These are phyloP conservation scores for Scheffersomyces titani DNA, from an alignment of 1,139 yeast genomes.

Conservation along the genomic window DNA sequence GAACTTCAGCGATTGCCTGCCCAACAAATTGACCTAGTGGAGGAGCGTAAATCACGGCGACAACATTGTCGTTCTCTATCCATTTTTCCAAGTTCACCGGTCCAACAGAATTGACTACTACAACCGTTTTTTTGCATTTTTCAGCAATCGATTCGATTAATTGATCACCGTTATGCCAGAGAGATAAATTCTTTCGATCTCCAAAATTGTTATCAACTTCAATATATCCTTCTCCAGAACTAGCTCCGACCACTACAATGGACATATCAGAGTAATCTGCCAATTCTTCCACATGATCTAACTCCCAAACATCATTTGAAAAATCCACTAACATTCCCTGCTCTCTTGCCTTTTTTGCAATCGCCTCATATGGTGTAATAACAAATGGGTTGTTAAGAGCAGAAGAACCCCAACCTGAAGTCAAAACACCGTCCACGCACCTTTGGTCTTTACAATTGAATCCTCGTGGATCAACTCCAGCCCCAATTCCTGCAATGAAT, in stretches of 20 bases:
- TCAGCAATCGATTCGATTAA: constrained; percentile 50
- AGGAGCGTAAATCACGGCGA: constrained; percentile 55
- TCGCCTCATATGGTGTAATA: constrained; percentile 56
- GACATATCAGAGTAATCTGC: constrained; percentile 55
- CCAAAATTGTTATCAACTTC: constrained; percentile 61
- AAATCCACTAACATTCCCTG: constrained; percentile 47
- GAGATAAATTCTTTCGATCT: constrained; percentile 55
- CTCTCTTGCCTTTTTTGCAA: constrained; percentile 43
- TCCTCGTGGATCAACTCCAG: constrained; percentile 50
- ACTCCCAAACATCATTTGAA: constrained; percentile 44
- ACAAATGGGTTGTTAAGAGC: constrained; percentile 55
- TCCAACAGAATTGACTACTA: constrained; percentile 59
- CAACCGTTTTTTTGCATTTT: constrained; percentile 54
- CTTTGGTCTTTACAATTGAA: constrained; percentile 52
- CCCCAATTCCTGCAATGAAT: constrained; percentile 50
- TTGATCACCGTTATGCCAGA: constrained; percentile 65
- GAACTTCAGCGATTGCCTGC: constrained; percentile 40
- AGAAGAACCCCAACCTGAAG: constrained; percentile 43
- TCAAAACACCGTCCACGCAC: constrained; percentile 21
- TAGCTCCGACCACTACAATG: constrained; percentile 51
- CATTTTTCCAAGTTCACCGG: constrained; percentile 61
- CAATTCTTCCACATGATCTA: constrained; percentile 42
- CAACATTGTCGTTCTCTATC: constrained; percentile 59
- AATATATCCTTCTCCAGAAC: constrained; percentile 62
- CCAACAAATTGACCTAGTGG: constrained; percentile 60